These are phyloP conservation scores for Ustilago bromivora DNA, from an alignment of 1,284 basidiomycete species.

Conservation along the genomic window DNA sequence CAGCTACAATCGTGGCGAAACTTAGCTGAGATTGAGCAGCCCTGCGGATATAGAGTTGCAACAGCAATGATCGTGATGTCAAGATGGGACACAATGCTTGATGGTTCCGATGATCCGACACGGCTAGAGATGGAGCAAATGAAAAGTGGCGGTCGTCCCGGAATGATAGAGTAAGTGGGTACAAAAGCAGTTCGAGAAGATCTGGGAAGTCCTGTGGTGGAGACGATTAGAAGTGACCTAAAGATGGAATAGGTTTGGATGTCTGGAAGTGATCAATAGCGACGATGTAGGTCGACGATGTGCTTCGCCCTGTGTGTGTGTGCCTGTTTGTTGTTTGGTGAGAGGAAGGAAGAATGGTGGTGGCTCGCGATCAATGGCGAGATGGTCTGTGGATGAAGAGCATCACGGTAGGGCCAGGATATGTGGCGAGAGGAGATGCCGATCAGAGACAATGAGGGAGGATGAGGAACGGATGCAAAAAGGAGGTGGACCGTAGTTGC, in stretches of 20 bases:
- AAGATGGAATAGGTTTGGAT: constrained; percentile 1
- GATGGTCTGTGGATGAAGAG: not conserved
- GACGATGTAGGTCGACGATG: not conserved
- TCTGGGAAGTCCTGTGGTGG: not conserved
- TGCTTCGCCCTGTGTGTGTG: not conserved
- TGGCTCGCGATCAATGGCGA: constrained; percentile 18
- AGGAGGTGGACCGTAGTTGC: not conserved
- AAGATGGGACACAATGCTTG: not conserved
- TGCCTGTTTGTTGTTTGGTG: not conserved
- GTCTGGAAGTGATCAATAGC: not conserved
- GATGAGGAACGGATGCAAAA: not conserved
- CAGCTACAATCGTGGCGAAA: not conserved
- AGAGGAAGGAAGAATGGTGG: not conserved
- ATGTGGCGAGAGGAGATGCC: constrained; percentile 11
- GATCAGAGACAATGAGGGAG: constrained; percentile 2
- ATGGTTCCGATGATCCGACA: not conserved
- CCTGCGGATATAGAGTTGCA: not conserved
- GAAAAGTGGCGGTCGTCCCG: not conserved
- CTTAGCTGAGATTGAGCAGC: not conserved
- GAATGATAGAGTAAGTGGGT: not conserved
- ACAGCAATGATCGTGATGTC: not conserved
- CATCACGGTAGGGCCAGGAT: constrained; percentile 15
- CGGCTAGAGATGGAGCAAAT: constrained; percentile 4
- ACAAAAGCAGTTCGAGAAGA: not conserved
- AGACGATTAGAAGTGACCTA: constrained; percentile 3